phyloP scores from a whole-genome alignment of 352 stramenopile genomes.

The Phytopythium boreale region DNA sequence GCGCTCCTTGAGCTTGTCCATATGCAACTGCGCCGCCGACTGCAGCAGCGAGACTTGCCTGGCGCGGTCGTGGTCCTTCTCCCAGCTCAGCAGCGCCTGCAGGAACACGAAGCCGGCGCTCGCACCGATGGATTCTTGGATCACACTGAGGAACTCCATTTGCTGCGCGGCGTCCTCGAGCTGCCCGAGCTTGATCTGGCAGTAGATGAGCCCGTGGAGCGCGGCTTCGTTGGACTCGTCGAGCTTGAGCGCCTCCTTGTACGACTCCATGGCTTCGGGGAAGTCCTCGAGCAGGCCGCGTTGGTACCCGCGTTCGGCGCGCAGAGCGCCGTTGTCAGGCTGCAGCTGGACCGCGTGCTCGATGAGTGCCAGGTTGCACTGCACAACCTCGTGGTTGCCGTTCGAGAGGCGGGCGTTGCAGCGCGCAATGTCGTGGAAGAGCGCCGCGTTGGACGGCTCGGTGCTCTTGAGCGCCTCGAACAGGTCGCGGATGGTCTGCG shows the following conservation, averaged over 20 bases:
- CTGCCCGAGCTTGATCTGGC: constrained; percentile 86
- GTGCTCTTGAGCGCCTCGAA: constrained; percentile 64
- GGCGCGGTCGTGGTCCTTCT: constrained; percentile 61
- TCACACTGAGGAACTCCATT: constrained; percentile 90
- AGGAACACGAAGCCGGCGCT: constrained; percentile 83
- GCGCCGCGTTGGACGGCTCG: constrained; percentile 64
- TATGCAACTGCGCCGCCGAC: constrained; percentile 76
- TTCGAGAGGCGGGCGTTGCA: constrained; percentile 67
- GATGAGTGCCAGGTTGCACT: constrained; percentile 66
- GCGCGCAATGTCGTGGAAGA: constrained; percentile 62
- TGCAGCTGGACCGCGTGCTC: constrained; percentile 65
- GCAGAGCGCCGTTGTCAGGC: constrained; percentile 56
- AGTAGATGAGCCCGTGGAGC: constrained; percentile 91
- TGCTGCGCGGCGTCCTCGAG: constrained; percentile 90
- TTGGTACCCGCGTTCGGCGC: constrained; percentile 79
- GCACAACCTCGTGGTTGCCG: constrained; percentile 59
- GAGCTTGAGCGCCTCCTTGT: constrained; percentile 82
- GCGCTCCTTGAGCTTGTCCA: constrained; percentile 71
- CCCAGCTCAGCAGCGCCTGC: constrained; percentile 82
- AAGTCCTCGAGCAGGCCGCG: constrained; percentile 72
- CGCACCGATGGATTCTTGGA: constrained; percentile 85
- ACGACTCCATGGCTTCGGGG: constrained; percentile 76
- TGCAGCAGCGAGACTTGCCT: constrained; percentile 76
- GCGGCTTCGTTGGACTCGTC: constrained; percentile 88
- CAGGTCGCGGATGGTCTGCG: constrained; percentile 54